Conservation (phyloP, 2,329 filamentous ascomycete species). For the Clarireedia homoeocarpa region DNA sequence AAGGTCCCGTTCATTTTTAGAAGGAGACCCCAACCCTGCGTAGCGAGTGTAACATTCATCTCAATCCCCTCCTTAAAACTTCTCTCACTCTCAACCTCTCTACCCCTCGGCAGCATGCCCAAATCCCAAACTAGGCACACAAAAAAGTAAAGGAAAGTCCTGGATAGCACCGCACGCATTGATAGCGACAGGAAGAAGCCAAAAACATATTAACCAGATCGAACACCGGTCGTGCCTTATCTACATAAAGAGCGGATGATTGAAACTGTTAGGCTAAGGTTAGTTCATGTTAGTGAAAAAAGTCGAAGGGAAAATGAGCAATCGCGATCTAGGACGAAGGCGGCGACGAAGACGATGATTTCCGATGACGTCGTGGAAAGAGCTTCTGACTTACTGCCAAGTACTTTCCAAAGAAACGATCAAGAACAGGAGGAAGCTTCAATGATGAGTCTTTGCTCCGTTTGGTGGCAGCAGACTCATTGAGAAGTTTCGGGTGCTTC, state of each 20-base stretch:
- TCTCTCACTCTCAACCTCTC: background rate
- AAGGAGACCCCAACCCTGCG: background rate
- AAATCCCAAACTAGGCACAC: conserved; percentile 13
- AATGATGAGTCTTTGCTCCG: background rate
- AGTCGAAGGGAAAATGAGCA: background rate
- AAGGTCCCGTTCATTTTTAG: background rate
- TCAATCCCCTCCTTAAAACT: background rate
- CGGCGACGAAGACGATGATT: background rate
- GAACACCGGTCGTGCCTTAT: conserved; percentile 5
- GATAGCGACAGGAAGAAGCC: conserved; percentile 14
- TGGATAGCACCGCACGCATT: conserved; percentile 12
- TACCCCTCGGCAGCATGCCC: conserved; percentile 8
- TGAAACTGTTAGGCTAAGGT: conserved; percentile 9
- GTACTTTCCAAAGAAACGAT: conserved; percentile 11
- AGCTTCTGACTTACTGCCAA: conserved; percentile 9
- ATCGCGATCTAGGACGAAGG: background rate
- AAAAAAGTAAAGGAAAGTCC: conserved; percentile 12
- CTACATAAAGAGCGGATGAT: conserved; percentile 5
- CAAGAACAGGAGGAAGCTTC: conserved; percentile 9
- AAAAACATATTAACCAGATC: conserved; percentile 10
- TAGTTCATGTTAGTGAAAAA: background rate
- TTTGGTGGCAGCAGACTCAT: conserved; percentile 4
- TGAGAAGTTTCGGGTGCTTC: conserved; percentile 12
- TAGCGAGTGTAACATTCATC: background rate
- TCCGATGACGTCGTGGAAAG: background rate